These are phyloP conservation scores for Myrmaecium sp. DNA, from an alignment of 2,329 filamentous ascomycete species.

Conservation along the genomic window DNA sequence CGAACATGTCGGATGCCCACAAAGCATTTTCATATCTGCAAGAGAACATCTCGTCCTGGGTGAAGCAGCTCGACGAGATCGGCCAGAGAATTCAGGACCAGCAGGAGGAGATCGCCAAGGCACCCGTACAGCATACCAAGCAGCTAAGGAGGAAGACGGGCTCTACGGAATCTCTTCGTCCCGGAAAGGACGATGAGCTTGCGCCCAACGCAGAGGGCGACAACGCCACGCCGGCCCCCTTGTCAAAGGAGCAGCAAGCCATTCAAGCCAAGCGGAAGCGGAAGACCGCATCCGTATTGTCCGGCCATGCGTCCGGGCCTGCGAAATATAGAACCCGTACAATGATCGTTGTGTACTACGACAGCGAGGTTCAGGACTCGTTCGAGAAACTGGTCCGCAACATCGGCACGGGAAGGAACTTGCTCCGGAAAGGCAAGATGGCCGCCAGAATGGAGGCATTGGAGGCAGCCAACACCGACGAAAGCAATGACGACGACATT, in stretches of 20 bases:
- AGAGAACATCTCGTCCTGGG: slow-evolving; percentile 22
- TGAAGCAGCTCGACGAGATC: slow-evolving; percentile 14
- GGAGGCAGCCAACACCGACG: slow-evolving; percentile 16
- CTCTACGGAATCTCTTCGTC: slow-evolving; percentile 21
- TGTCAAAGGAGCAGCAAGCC: slow-evolving; percentile 9
- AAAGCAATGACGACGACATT: slow-evolving; percentile 9
- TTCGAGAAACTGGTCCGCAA: slow-evolving; percentile 73
- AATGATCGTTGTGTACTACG: slow-evolving; percentile 83
- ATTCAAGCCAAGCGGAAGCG: slow-evolving; percentile 19
- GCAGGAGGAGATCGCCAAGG: slow-evolving; percentile 16
- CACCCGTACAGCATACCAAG: slow-evolving; percentile 12
- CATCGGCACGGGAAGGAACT: slow-evolving; percentile 63
- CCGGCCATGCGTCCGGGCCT: slow-evolving; percentile 22
- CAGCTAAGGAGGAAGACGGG: slow-evolving; percentile 15
- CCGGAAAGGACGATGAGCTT: slow-evolving; percentile 3
- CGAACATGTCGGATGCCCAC: slow-evolving; percentile 20
- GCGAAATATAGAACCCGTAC: slow-evolving; percentile 50
- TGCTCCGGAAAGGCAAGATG: slow-evolving; percentile 78
- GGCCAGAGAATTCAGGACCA: slow-evolving; percentile 16
- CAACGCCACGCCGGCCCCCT: slow-evolving; percentile 7
- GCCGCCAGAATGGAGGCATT: slow-evolving; percentile 49
- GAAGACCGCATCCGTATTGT: slow-evolving; percentile 25
- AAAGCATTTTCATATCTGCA: slow-evolving; percentile 21
- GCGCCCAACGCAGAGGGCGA: slow-evolving; percentile 6
- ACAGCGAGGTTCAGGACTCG: slow-evolving; percentile 66